Evolutionary conservation across 1,284 basidiomycete genomes (phyloP).

Genomic region (Anthracocystis panici-leucophaei): DNA sequence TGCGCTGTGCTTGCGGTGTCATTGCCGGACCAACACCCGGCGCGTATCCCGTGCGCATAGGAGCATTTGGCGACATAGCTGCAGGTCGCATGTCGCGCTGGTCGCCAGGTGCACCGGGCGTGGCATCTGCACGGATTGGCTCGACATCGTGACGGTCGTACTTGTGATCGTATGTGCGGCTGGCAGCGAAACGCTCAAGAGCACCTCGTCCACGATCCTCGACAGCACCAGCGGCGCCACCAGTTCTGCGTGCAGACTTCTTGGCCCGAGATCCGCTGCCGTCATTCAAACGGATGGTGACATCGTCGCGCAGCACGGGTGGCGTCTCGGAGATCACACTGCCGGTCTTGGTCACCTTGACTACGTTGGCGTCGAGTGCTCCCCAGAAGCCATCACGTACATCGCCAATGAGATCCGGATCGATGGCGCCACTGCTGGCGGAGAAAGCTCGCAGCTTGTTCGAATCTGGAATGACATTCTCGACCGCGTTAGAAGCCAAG

Average conservation of each 20-base stretch:
- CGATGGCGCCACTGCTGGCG: slow-evolving; percentile 44
- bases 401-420: slow-evolving; percentile 47
- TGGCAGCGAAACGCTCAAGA: slow-evolving; percentile 44
- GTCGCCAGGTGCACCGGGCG: slow-evolving; percentile 1
- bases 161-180: slow-evolving; percentile 38
- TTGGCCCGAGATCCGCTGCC: slow-evolving; percentile 41
- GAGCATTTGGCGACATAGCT: slow-evolving; percentile 33
- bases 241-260: slow-evolving; percentile 18
- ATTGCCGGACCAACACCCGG: slow-evolving; percentile 9
- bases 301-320: slow-evolving; percentile 45
- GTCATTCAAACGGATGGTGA: slow-evolving; percentile 43
- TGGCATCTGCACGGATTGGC: slow-evolving; percentile 7
- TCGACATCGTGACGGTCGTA: slow-evolving; percentile 47
- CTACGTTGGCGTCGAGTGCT: slow-evolving; percentile 45
- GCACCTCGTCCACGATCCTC: slow-evolving; percentile 34
- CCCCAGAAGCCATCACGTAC: slow-evolving; percentile 59
- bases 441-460: slow-evolving; percentile 34
- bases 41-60: slow-evolving; percentile 19
- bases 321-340: slow-evolving; percentile 24
- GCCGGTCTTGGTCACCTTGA: slow-evolving; percentile 28
- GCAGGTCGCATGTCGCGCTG: slow-evolving; percentile 12
- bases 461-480: slow-evolving; percentile 22
- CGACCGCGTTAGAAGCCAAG: slow-evolving; percentile 11
- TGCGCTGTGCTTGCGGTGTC: slow-evolving; percentile 31
- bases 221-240: slow-evolving; percentile 5